A percentile compares a stretch with the other conserved stretches of the same genome.
Conservation (phyloP, 78 protist species). For the Diacronema lutheri region DNA sequence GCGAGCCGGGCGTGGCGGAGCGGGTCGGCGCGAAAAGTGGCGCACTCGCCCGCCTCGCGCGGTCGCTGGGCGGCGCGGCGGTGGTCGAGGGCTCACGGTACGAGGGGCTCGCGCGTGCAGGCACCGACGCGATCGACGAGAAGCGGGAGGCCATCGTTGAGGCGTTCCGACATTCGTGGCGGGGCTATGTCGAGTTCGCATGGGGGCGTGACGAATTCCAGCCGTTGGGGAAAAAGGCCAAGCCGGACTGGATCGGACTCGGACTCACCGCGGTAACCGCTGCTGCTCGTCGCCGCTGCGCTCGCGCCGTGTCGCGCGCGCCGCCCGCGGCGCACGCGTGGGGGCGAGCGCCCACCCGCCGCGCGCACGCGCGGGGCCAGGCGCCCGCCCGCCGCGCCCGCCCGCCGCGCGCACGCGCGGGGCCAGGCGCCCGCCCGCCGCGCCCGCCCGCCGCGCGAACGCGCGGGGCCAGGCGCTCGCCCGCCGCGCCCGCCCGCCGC, state of each 20-base stretch:
- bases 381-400: not conserved
- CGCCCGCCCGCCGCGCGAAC: not conserved
- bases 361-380: not conserved
- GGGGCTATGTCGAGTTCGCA: slow-evolving; percentile 46
- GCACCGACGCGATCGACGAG: not conserved
- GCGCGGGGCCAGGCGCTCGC: not conserved
- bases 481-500: not conserved
- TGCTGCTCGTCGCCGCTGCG: slow-evolving; percentile 48
- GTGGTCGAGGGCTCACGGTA: too few species aligned
- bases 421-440: not conserved
- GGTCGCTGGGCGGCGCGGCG: too few species aligned
- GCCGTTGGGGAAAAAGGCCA: slow-evolving; percentile 15
- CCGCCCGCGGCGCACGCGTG: too few species aligned
- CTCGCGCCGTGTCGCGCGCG: too few species aligned
- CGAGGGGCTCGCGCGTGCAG: not conserved
- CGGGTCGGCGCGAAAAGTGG: too few species aligned
- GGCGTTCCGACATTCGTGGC: slow-evolving; percentile 58
- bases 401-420: not conserved
- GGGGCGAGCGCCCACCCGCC: not conserved
- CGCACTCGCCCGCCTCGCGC: too few species aligned
- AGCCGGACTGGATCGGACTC: not conserved
- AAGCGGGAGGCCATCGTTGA: not conserved
- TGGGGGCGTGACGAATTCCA: slow-evolving; percentile 72
- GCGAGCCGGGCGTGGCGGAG: too few species aligned
- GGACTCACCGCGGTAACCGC: slow-evolving; percentile 67